Base-by-base conservation (phyloP, 768 basidiomycete genomes). In the Plicaturopsis crispa region DNA sequence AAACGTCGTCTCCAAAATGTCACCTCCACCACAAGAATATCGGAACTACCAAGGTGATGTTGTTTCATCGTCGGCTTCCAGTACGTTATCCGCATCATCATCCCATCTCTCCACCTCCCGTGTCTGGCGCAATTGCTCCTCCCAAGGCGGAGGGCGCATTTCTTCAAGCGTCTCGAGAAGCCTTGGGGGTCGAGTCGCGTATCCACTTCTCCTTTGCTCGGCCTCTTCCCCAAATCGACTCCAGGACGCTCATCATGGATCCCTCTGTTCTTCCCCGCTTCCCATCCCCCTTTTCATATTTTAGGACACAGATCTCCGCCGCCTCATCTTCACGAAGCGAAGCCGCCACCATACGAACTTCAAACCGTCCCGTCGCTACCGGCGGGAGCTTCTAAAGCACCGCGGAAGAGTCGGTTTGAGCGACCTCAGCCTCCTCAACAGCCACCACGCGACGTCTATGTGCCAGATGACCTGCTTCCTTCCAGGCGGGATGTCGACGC, bases 11-110 rank as follows among this genome's bases (percentile, higher is more conserved):
- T n/a, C n/a, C n/a, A n/a, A 14, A 28, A 8, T 14, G 14, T 28
- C 26, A 28, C 14, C 26, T 10, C 42, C 53, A 40, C 33, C 34
- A 12, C 51, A 49, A 13, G 45, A 46, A 31, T 47, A 43, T 35
- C 58, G 55, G 42, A 40, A 47, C 39, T 42, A 21, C 23, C 59
- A 53, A 38, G 48, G 50, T 23, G 58, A 56, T 43, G 35, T 51
- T 36, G 58, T 55, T 45, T 55, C 52, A 46, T 54, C 58, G 35
- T 58, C 67, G 55, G 53, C 67, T 51, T 47, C 52, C 47, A 67
- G 66, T 68, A 68, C 66, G 66, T 68, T 67, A 56, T 68, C 62
- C 53, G 59, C 66, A 57, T 66, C 61, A 50, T 64, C 55, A n/a
- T n/a, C n/a, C 53, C 59, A 56, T 47, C 39, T 35, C 53, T 50